Percentiles rank a stretch among this genome's conserved stretches.
These are phyloP conservation scores for Chaetoscypha palmicola DNA, from an alignment of 2,329 filamentous ascomycete species.

Conservation along the genomic window DNA sequence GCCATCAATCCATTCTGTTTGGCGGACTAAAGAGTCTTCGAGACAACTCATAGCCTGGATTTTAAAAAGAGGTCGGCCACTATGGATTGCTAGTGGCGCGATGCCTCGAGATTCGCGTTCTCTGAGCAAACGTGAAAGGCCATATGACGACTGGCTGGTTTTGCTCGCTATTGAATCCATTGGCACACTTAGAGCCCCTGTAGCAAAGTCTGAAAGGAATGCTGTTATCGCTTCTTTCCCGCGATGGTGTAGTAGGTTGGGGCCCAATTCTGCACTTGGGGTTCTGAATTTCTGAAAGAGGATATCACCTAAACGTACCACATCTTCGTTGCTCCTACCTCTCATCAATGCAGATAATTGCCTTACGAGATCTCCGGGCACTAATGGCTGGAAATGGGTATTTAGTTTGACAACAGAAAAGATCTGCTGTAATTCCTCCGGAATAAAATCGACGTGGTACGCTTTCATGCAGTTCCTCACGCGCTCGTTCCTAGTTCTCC, in stretches of 20 bases:
- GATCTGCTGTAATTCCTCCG: conserved; percentile 14
- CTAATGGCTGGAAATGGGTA: conserved; percentile 3
- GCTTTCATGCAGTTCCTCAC: too few species aligned
- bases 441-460: conserved; percentile 17
- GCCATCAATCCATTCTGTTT: conserved; percentile 52
- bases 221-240: conserved; percentile 8
- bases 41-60: conserved; percentile 16
- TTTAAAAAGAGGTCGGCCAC: conserved; percentile 19
- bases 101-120: conserved; percentile 25
- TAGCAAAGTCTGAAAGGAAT: conserved; percentile 18
- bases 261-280: not conserved
- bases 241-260: not conserved
- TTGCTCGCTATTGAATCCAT: not conserved
- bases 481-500: too few species aligned
- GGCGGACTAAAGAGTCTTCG: conserved; percentile 46
- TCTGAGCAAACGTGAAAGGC: conserved; percentile 15
- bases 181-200: not conserved
- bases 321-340: not conserved
- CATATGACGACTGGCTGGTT: not conserved
- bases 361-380: not conserved
- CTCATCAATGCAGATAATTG: not conserved
- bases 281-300: not conserved
- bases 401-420: too few species aligned
- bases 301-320: not conserved
- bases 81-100: conserved; percentile 10